Evolutionary conservation across 1,139 yeast genomes (phyloP).

Genomic region (Torulaspora pretoriensis): DNA sequence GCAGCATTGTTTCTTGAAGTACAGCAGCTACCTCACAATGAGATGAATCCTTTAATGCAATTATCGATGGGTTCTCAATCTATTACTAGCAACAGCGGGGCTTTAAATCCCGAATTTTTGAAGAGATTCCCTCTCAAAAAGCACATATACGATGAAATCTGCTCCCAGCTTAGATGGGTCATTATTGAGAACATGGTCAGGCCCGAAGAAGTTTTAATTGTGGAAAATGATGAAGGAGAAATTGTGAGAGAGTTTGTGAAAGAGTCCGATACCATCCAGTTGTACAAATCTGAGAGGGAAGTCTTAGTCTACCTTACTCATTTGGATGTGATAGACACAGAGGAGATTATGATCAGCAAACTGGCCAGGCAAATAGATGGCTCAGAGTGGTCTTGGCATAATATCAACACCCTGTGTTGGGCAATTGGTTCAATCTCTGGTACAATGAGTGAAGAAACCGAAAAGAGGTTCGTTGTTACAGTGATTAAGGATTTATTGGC

Average conservation of each 20-base stretch:
- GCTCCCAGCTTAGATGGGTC: conserved; percentile 80
- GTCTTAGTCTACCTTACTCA: conserved; percentile 93
- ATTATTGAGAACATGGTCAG: conserved; percentile 96
- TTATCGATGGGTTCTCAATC: conserved; percentile 52
- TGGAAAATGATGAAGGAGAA: conserved; percentile 98
- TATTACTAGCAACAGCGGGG: conserved; percentile 62
- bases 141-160: conserved; percentile 69
- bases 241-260: conserved; percentile 96
- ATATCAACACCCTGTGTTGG: conserved; percentile 96
- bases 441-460: conserved; percentile 98
- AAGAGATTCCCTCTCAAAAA: conserved; percentile 78
- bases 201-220: conserved; percentile 95
- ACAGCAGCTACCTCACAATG: conserved; percentile 69
- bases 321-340: conserved; percentile 90
- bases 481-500: conserved; percentile 90
- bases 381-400: conserved; percentile 98
- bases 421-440: conserved; percentile 99
- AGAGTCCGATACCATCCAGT: conserved; percentile 93
- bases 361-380: conserved; percentile 91
- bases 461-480: conserved; percentile 84
- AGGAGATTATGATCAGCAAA: conserved; percentile 87
- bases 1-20: conserved; percentile 78
- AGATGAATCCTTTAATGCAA: conserved; percentile 69
- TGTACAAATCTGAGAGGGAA: conserved; percentile 93
- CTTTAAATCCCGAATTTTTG: conserved; percentile 77